Evolutionary conservation across 805 yeast genomes (phyloP), one percentile per base, ranked within the genome.

Genomic region (Ascoidea rubescens): DNA sequence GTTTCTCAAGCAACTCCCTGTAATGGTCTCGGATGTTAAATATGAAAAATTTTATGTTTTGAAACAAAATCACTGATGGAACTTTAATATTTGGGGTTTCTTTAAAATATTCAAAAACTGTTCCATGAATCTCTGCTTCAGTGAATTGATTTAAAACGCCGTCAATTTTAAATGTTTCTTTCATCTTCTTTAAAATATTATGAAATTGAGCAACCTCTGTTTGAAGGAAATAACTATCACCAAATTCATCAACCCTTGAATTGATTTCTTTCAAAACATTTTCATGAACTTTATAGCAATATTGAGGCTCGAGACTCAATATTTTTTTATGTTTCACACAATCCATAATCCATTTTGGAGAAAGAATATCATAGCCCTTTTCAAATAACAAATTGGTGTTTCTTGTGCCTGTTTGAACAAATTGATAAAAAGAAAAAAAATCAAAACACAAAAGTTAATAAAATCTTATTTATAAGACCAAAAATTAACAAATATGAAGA

Each of bases 311-410:
- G 5, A 84, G 57, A 1, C 72, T 73, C 0, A 87, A 63, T 1
- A 79, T 48, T 2, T 58, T 50, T 1, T 63, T 59, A 12, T 68
- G 62, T 16, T 63, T 59, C 2, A 86, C 66, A 58, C 93, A 80
- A 57, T 86, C 90, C 48, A 79, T 69, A 5, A 87, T 62, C 96
- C 96, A 91, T 33, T 67, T 62, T 0, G 95, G 88, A 50, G 66
- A 72, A 5, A 88, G 61, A 0, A 91, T 69, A 59, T 82, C 86
- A 57, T 73, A 77, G 0, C 84, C 84, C 16, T 63, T 53, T n/a
- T 67, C 63, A 8, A 62, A 57, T n/a, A 77, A 54, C 1, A 64
- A 63, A 2, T 56, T 59, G 2, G 77, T 72, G 50, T 71, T 72
- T 4, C 63, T 55, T 0, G 78, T 74, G 10, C 58, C 52, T 52